These are phyloP conservation scores for Diaporthe citriasiana DNA, from an alignment of 2,329 filamentous ascomycete species.

Conservation along the genomic window DNA sequence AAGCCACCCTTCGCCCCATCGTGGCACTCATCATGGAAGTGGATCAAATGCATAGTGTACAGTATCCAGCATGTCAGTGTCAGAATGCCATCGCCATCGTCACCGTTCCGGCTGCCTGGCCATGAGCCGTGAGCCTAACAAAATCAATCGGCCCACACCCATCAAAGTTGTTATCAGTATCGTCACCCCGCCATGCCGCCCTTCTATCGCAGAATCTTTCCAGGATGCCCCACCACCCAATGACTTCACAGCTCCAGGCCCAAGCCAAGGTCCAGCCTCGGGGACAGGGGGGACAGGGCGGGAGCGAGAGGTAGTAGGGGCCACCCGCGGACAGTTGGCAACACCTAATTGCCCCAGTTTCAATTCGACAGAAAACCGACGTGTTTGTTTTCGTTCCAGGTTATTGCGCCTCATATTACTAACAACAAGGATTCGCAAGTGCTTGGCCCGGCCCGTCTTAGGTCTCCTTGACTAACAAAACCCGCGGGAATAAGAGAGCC, in stretches of 20 bases:
- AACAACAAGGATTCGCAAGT: conserved; percentile 15
- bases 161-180: background rate
- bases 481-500: background rate
- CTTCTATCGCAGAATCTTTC: conserved; percentile 38
- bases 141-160: conserved; percentile 28
- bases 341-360: conserved; percentile 31
- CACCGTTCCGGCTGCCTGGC: conserved; percentile 7
- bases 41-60: background rate
- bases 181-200: conserved; percentile 33
- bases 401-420: conserved; percentile 14
- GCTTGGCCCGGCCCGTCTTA: conserved; percentile 15
- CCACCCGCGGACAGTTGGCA: conserved; percentile 30
- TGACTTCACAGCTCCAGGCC: conserved; percentile 32
- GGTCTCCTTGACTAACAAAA: conserved; percentile 12
- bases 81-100: background rate
- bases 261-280: background rate
- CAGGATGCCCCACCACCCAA: conserved; percentile 33
- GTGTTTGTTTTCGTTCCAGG: conserved; percentile 9
- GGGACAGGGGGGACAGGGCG: background rate
- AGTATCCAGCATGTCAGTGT: background rate
- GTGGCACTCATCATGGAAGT: background rate
- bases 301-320: too few species aligned
- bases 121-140: background rate
- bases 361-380: conserved; percentile 13
- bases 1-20: conserved; percentile 1